phyloP scores from a whole-genome alignment of 2,329 filamentous ascomycete genomes.

The Neofusicoccum cordaticola region DNA sequence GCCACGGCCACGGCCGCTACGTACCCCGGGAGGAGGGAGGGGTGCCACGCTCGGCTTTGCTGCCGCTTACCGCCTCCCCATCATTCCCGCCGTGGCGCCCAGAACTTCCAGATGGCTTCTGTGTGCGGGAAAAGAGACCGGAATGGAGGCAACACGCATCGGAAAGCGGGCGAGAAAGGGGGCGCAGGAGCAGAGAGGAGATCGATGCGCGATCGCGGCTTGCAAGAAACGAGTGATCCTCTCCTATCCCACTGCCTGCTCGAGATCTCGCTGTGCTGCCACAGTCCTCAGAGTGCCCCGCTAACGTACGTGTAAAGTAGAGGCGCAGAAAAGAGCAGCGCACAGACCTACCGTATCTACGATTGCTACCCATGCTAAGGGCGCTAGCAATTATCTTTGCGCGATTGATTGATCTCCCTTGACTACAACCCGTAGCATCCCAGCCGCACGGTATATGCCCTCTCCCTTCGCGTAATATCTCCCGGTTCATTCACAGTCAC shows the following conservation, averaged over 20 bases:
- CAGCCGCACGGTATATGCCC: not conserved
- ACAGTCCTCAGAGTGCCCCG: too few species aligned
- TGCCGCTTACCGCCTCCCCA: slow-evolving; percentile 11
- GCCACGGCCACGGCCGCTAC: not conserved
- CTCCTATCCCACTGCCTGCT: not conserved
- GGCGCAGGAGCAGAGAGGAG: not conserved
- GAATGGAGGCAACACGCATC: too few species aligned
- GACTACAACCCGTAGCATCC: not conserved
- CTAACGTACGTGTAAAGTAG: too few species aligned
- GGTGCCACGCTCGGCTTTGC: slow-evolving; percentile 12
- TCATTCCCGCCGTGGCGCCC: not conserved
- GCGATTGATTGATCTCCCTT: not conserved
- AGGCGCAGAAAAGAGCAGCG: not conserved
- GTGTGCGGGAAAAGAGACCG: not conserved
- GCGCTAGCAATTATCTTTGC: not conserved
- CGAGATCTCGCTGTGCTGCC: too few species aligned
- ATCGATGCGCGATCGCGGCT: not conserved
- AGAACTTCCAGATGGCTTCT: not conserved
- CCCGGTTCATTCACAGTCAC: not conserved
- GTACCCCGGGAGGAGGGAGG: not conserved
- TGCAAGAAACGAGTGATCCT: not conserved
- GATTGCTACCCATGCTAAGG: not conserved
- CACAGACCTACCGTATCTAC: not conserved
- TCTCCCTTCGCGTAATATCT: not conserved
- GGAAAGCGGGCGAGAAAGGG: too few species aligned